These are phyloP conservation scores for Agastache rugosa DNA, from an alignment of 257 asterid species.

Conservation along the genomic window DNA sequence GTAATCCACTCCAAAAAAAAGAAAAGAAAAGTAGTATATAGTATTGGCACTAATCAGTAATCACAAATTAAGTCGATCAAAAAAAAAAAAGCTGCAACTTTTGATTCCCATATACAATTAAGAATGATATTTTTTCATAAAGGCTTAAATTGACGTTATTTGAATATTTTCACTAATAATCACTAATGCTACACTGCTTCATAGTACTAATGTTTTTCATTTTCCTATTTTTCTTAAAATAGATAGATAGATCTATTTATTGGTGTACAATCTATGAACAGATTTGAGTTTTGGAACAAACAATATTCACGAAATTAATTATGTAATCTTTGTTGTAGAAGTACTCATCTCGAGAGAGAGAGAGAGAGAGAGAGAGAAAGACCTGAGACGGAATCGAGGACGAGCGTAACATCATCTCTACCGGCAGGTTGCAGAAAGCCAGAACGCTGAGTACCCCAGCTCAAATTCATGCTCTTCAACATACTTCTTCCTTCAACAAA, in stretches of 20 bases:
- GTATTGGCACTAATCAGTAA: too few relatives aligned
- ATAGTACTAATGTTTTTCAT: too few relatives aligned
- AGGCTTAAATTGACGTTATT: background rate
- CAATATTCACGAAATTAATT: too few relatives aligned
- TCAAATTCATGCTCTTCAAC: slow-evolving; percentile 31
- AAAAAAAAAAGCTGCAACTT: background rate
- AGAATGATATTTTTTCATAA: background rate
- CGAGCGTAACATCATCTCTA: slow-evolving; percentile 16
- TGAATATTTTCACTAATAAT: background rate
- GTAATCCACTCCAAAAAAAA: too few relatives aligned
- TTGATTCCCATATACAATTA: background rate
- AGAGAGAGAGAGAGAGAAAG: slow-evolving; percentile 18
- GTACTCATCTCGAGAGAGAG: background rate
- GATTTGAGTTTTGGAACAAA: background rate
- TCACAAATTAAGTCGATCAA: background rate
- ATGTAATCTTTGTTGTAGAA: background rate
- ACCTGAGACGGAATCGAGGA: slow-evolving; percentile 29
- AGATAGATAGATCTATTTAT: background rate
- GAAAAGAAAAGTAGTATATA: too few relatives aligned
- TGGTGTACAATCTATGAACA: background rate
- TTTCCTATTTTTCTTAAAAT: background rate
- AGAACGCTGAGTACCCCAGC: slow-evolving; percentile 27
- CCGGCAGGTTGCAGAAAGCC: slow-evolving; percentile 20
- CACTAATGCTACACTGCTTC: background rate
- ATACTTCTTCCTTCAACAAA: background rate